Conservation (phyloP, 2,329 filamentous ascomycete genomes). For the Pyrenophora graminea region DNA sequence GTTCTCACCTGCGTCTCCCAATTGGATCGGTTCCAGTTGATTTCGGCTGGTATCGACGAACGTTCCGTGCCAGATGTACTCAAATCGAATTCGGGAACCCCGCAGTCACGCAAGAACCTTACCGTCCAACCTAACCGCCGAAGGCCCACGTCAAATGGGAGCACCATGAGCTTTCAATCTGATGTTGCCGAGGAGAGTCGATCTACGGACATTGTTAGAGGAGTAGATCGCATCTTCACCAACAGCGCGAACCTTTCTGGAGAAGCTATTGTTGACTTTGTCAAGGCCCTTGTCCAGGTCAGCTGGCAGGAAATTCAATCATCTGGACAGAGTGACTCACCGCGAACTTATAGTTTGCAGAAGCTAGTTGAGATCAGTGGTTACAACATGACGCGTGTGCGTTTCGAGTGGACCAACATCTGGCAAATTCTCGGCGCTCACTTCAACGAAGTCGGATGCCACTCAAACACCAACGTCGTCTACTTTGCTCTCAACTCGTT, state of each 20-base stretch:
- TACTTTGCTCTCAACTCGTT: constrained; percentile 97
- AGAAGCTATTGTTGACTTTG: constrained; percentile 94
- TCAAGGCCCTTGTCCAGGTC: constrained; percentile 87
- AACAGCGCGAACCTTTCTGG: constrained; percentile 92
- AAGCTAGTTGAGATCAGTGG: constrained; percentile 99
- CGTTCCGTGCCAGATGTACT: constrained; percentile 90
- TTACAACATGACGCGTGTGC: constrained; percentile 98
- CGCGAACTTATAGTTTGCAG: constrained; percentile 93
- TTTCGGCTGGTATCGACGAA: constrained; percentile 93
- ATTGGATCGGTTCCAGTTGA: constrained; percentile 90
- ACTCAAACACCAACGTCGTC: constrained; percentile 93
- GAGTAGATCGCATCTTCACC: constrained; percentile 94
- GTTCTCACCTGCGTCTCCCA: constrained; percentile 94
- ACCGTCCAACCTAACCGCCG: constrained; percentile 61
- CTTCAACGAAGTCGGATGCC: constrained; percentile 96
- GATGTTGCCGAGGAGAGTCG: constrained; percentile 91
- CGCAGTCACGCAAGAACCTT: constrained; percentile 68
- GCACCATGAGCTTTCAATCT: constrained; percentile 60
- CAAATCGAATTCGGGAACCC: constrained; percentile 65
- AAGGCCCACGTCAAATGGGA: constrained; percentile 52
- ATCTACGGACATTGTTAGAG: constrained; percentile 89
- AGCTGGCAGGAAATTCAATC: constrained; percentile 99
- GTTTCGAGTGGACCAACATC: constrained; percentile 97
- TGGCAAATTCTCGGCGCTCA: constrained; percentile 98
- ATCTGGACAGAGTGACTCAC: constrained; percentile 92